phyloP scores from a whole-genome alignment of 2,329 filamentous ascomycete genomes.

The Cladosporium sp. region DNA sequence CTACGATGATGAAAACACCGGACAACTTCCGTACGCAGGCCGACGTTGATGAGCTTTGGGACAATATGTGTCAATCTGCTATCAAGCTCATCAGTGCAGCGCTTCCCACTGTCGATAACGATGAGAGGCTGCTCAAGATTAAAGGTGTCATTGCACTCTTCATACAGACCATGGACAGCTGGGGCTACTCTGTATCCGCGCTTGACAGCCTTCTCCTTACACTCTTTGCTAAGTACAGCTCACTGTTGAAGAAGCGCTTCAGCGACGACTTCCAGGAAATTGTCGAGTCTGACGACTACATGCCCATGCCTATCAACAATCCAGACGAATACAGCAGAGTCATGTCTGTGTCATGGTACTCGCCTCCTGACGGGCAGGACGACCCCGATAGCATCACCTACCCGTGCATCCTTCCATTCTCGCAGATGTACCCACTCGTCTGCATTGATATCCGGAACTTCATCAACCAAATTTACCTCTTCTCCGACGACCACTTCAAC shows the following conservation, averaged over 20 bases:
- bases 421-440: slow-evolving; percentile 97
- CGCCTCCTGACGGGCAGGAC: slow-evolving; percentile 66
- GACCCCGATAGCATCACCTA: slow-evolving; percentile 68
- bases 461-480: slow-evolving; percentile 96
- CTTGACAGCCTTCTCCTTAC: slow-evolving; percentile 85
- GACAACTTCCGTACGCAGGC: slow-evolving; percentile 78
- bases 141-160: slow-evolving; percentile 92
- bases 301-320: slow-evolving; percentile 97
- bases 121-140: slow-evolving; percentile 88
- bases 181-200: slow-evolving; percentile 80
- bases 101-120: slow-evolving; percentile 77
- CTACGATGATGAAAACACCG: slow-evolving; percentile 77
- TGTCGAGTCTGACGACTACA: slow-evolving; percentile 93
- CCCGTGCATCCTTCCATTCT: slow-evolving; percentile 94
- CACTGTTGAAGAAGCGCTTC: slow-evolving; percentile 85
- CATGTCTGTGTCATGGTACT: slow-evolving; percentile 94
- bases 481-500: slow-evolving; percentile 93
- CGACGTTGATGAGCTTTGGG: slow-evolving; percentile 98
- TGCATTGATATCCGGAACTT: slow-evolving; percentile 99
- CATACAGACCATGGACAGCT: slow-evolving; percentile 97
- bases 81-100: slow-evolving; percentile 80
- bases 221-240: slow-evolving; percentile 91
- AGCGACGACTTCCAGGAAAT: slow-evolving; percentile 95
- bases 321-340: slow-evolving; percentile 93
- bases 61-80: slow-evolving; percentile 90